These are phyloP conservation scores for Starmerella cellae DNA, from an alignment of 805 yeast species.

Conservation along the genomic window DNA sequence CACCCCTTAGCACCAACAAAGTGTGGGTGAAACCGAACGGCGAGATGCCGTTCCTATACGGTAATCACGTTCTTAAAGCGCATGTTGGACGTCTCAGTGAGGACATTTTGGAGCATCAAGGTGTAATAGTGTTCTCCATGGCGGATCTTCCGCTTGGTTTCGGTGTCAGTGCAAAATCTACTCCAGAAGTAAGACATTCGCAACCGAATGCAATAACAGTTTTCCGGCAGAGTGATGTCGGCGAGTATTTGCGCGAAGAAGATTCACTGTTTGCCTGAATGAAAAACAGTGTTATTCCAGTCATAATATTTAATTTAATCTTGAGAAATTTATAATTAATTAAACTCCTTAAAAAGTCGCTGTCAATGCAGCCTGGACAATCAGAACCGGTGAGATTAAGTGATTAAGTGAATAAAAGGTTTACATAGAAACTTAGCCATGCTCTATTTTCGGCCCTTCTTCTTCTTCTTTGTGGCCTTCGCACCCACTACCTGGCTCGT, in stretches of 20 bases:
- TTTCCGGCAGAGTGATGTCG: slow-evolving; percentile 93
- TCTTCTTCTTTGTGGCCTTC: slow-evolving; percentile 22
- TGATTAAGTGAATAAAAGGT: not conserved
- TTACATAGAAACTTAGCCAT: not conserved
- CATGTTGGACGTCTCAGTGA: slow-evolving; percentile 95
- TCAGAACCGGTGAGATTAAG: not conserved
- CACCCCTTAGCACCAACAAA: slow-evolving; percentile 82
- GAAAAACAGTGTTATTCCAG: not conserved
- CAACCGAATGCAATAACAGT: slow-evolving; percentile 94
- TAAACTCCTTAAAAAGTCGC: not conserved
- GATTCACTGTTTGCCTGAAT: slow-evolving; percentile 75
- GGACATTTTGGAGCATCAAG: slow-evolving; percentile 96
- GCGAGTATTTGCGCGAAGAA: slow-evolving; percentile 95
- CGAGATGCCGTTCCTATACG: slow-evolving; percentile 95
- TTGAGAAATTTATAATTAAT: not conserved
- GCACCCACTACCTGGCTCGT: slow-evolving; percentile 11
- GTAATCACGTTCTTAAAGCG: slow-evolving; percentile 91
- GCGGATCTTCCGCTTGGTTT: slow-evolving; percentile 85
- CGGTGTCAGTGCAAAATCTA: slow-evolving; percentile 86
- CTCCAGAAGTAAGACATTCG: slow-evolving; percentile 70
- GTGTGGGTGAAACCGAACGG: slow-evolving; percentile 95
- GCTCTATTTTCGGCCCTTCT: slow-evolving; percentile 28
- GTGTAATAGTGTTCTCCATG: slow-evolving; percentile 86
- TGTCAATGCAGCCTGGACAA: not conserved
- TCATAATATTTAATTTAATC: not conserved